Percentiles rank a stretch among this genome's conserved stretches.
These are phyloP conservation scores for Quercus parvula DNA, from an alignment of 306 rosid genomes.

Conservation along the genomic window DNA sequence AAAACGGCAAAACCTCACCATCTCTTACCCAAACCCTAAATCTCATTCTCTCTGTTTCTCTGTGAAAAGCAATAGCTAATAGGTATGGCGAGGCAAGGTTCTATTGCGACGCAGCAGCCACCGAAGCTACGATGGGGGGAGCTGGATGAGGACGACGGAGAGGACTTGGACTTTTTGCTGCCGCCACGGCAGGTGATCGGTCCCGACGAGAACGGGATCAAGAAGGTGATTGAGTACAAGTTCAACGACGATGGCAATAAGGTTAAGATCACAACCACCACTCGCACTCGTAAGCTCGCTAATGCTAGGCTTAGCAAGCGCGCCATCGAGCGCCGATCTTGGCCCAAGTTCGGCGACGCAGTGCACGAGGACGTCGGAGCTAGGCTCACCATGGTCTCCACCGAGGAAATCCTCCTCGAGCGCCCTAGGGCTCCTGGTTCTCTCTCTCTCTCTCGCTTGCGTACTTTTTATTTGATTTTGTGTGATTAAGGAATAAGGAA, in stretches of 20 bases:
- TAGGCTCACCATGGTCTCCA: conserved; percentile 90
- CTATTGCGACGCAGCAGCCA: conserved; percentile 10
- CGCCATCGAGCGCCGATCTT: conserved; percentile 58
- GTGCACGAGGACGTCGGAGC: conserved; percentile 78
- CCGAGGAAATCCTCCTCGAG: conserved; percentile 87
- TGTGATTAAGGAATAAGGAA: too few relatives aligned
- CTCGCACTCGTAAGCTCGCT: conserved; percentile 69
- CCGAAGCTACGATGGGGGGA: conserved; percentile 55
- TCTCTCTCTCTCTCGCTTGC: background rate
- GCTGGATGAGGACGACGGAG: conserved; percentile 84
- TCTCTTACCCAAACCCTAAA: too few relatives aligned
- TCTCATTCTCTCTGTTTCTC: background rate
- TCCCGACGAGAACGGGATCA: conserved; percentile 79
- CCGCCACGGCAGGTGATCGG: conserved; percentile 83
- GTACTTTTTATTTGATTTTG: too few relatives aligned
- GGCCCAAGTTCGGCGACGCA: conserved; percentile 94
- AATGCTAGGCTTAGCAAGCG: conserved; percentile 56
- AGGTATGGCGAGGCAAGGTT: conserved; percentile 5
- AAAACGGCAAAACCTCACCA: too few relatives aligned
- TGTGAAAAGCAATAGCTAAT: background rate
- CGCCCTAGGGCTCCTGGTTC: conserved; percentile 87
- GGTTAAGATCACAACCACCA: conserved; percentile 68
- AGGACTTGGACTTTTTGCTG: conserved; percentile 72
- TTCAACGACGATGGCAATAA: conserved; percentile 81
- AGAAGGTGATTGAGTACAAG: conserved; percentile 69